Conservation (phyloP, 228 moss, liverwort and hornwort species). For the Sphagnum magellanicum region DNA sequence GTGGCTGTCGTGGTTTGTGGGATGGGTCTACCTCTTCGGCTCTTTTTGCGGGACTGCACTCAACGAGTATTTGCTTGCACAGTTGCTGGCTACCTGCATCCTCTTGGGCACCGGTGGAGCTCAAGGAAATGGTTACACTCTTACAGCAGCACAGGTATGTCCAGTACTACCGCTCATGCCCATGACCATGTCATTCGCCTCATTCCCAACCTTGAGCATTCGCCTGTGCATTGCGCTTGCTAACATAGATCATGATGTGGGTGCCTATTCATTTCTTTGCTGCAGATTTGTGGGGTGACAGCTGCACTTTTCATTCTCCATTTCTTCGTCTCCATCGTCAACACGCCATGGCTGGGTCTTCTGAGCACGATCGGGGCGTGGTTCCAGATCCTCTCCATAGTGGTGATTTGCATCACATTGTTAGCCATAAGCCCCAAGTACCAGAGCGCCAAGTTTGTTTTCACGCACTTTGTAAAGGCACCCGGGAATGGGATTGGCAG, state of each 20-base stretch:
- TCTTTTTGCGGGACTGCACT: conserved; percentile 41
- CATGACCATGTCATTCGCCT: background rate
- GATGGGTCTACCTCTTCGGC: conserved; percentile 36
- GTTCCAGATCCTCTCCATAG: conserved; percentile 31
- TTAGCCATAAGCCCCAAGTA: conserved; percentile 17
- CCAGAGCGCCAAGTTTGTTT: conserved; percentile 28
- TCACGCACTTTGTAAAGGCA: conserved; percentile 27
- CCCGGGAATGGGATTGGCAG: conserved; percentile 18
- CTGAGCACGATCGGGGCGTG: conserved; percentile 25
- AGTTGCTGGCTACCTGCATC: conserved; percentile 25
- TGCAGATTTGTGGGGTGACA: conserved; percentile 23
- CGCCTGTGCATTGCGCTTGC: background rate
- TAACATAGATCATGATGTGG: background rate
- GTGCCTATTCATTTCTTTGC: no score
- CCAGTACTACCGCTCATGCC: background rate
- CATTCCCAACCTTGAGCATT: background rate
- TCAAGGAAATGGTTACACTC: conserved; percentile 1
- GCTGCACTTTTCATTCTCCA: conserved; percentile 24
- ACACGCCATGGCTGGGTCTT: conserved; percentile 23
- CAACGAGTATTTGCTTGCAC: conserved; percentile 35
- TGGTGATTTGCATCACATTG: conserved; percentile 21
- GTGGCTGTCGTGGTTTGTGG: conserved; percentile 40
- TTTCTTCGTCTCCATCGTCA: conserved; percentile 22
- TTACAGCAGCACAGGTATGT: conserved; percentile 8
- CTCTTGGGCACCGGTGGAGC: conserved; percentile 17